These are phyloP conservation scores for Magnolia officinalis DNA, from an alignment of 164 flowering plant species.

Conservation along the genomic window DNA sequence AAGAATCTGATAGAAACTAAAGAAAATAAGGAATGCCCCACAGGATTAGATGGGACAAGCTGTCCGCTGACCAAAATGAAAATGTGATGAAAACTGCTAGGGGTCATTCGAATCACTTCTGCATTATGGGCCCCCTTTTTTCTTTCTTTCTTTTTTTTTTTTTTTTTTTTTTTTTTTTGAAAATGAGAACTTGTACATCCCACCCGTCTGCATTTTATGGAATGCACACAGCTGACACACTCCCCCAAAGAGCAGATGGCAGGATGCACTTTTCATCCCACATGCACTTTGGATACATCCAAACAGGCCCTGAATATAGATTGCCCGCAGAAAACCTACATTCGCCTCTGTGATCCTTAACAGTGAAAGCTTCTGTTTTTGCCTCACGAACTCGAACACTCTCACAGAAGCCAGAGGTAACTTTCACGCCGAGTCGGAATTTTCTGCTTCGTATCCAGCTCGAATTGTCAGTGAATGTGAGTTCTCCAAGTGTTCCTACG, in stretches of 20 bases:
- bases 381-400: slow-evolving; percentile 86
- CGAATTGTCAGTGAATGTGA: slow-evolving; percentile 91
- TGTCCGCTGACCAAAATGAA: not conserved
- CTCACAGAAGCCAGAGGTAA: slow-evolving; percentile 65
- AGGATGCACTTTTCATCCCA: not conserved
- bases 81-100: not conserved
- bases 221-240: not conserved
- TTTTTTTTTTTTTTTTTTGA: no score
- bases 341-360: slow-evolving; percentile 97
- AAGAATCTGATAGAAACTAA: not conserved
- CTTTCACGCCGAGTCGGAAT: slow-evolving; percentile 85
- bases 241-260: not conserved
- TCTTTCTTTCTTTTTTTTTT: no score
- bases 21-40: not conserved
- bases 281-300: not conserved
- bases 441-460: slow-evolving; percentile 96
- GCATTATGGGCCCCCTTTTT: not conserved
- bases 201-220: not conserved
- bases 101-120: not conserved
- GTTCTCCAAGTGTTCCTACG: slow-evolving; percentile 82
- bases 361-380: slow-evolving; percentile 89
- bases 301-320: not conserved
- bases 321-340: slow-evolving; percentile 39
- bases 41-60: not conserved
- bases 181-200: not conserved